A percentile compares a stretch with the other conserved stretches of the same genome.
Evolutionary conservation across 768 basidiomycete genomes (phyloP).

Genomic region (Chiua virens): DNA sequence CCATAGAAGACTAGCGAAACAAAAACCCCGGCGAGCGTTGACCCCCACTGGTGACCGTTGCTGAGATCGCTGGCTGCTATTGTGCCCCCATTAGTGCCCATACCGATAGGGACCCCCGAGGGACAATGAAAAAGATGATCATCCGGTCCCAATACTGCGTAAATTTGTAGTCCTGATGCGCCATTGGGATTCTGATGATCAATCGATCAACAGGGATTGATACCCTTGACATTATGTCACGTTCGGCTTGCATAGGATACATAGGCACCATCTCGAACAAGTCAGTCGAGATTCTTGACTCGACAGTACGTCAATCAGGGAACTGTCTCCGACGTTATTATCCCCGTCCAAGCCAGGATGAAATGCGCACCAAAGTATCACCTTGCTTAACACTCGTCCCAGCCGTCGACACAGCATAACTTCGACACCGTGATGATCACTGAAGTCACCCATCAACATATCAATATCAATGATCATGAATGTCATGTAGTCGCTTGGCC

Average conservation of each 20-base stretch:
- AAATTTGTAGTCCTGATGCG: constrained; percentile 11
- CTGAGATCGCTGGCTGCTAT: constrained; percentile 8
- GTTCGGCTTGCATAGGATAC: background rate
- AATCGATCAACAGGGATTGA: background rate
- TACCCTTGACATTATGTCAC: background rate
- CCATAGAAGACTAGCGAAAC: constrained; percentile 23
- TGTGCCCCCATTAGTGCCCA: constrained; percentile 13
- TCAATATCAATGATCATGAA: too few relatives aligned
- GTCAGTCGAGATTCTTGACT: too few relatives aligned
- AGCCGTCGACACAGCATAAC: too few relatives aligned
- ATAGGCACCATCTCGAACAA: background rate
- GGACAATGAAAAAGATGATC: background rate
- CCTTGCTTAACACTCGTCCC: too few relatives aligned
- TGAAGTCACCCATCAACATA: too few relatives aligned
- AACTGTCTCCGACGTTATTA: too few relatives aligned
- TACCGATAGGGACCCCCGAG: background rate
- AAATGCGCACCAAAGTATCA: too few relatives aligned
- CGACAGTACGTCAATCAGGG: too few relatives aligned
- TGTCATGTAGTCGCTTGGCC: too few relatives aligned
- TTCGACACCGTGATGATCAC: too few relatives aligned
- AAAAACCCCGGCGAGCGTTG: constrained; percentile 18
- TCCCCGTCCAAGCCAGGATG: too few relatives aligned
- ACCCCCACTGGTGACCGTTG: constrained; percentile 14
- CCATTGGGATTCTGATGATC: constrained; percentile 7
- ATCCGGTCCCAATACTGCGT: background rate